Base-by-base conservation (phyloP, 495 filamentous ascomycete species). In the Penicillium goetzii region DNA sequence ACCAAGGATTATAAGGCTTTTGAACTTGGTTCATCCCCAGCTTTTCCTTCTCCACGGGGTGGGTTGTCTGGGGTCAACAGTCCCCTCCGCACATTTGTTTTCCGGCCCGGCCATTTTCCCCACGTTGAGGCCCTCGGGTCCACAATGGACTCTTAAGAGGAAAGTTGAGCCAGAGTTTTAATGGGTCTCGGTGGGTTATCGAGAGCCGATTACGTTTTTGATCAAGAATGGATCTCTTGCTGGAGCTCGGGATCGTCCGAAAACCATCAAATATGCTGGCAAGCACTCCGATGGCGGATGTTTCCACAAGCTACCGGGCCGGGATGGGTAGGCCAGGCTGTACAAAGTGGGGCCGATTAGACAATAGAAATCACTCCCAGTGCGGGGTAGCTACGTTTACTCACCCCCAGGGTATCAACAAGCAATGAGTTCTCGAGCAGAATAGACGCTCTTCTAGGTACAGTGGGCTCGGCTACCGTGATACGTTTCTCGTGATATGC, bases 31-130 rank as follows among this genome's bases (percentile, higher is more conserved):
- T 47, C 43, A 47, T 25, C 43, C 43, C 43, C 43, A 47, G 43
- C 19, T 47, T 47, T 45, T 45, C 41, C 6, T 47, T 47, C 43
- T 47, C 43, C 43, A 47, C 43, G 43, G 43, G 43, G 43, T 47
- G 43, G 25, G 21, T 47, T 4, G 43, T 25, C 43, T 47, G 43
- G 43, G 43, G 43, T 47, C 43, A 47, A 47, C 10, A 47, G 43
- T 25, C 21, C 11, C 43, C 43, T 47, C 43, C 43, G 21, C 43
- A 47, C 43, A 47, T 25, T 25, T 10, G 12, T 47, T 21, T 47
- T 47, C 43, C 43, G 43, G 43, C 21, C 43, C 43, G 43, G 43
- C 8, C 43, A 47, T 23, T 25, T 19, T 47, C 43, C 19, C 43
- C 43, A 47, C 43, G 43, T 11, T 23, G 43, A 25, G 21, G 43